These are phyloP conservation scores for Neocallimastix lanati DNA, from an alignment of 192 early-diverging fungal genomes.

Conservation along the genomic window DNA sequence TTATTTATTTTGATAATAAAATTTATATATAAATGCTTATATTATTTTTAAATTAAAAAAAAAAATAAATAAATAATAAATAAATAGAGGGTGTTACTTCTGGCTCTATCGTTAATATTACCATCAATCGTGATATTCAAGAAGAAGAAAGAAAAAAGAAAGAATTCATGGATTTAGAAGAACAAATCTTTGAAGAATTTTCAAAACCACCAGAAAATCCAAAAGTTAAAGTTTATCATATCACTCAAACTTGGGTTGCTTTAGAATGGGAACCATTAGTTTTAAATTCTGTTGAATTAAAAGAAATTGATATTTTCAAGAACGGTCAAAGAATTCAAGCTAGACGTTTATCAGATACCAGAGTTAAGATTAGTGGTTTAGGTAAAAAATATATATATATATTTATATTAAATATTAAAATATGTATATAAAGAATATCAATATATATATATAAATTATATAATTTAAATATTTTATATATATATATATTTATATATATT, in stretches of 20 bases:
- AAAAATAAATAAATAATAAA: too few relatives aligned
- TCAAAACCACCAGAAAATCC: constrained; percentile 60
- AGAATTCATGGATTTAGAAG: constrained; percentile 75
- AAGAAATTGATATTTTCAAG: constrained; percentile 77
- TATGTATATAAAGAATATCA: too few relatives aligned
- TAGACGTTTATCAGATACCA: constrained; percentile 1
- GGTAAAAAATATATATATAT: not conserved
- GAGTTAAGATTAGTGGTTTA: constrained; percentile 1
- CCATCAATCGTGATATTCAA: constrained; percentile 72
- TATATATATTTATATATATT: too few relatives aligned
- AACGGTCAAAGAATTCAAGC: constrained; percentile 38
- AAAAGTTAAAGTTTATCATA: constrained; percentile 49
- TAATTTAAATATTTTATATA: too few relatives aligned
- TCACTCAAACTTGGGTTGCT: constrained; percentile 60
- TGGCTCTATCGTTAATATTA: constrained; percentile 90
- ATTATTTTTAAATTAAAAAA: too few relatives aligned
- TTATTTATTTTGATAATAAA: too few relatives aligned
- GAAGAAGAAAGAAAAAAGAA: constrained; percentile 64
- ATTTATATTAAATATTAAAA: not conserved
- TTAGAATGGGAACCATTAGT: constrained; percentile 83
- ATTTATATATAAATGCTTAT: too few relatives aligned
- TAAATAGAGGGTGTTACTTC: constrained; percentile 55
- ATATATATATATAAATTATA: too few relatives aligned
- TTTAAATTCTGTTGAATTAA: constrained; percentile 61
- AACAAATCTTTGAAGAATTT: constrained; percentile 63